phyloP scores from a whole-genome alignment of 306 rosid genomes.

The Senna siamea region DNA sequence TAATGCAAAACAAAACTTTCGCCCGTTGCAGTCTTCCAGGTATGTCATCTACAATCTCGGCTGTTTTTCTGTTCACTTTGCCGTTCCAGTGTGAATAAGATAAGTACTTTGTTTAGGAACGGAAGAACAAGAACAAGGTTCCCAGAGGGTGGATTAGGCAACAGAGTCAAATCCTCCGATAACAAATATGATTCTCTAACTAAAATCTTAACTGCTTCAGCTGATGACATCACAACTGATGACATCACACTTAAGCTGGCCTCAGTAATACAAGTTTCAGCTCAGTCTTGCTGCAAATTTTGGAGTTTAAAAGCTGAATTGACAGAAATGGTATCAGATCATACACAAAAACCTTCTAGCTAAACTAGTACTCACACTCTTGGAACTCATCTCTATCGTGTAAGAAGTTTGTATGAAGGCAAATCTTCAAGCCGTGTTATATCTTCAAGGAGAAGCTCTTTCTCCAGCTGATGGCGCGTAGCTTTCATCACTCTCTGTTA shows the following conservation, averaged over 20 bases:
- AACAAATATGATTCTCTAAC: background rate
- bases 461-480: constrained; percentile 92
- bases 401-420: constrained; percentile 86
- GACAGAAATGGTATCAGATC: constrained; percentile 49
- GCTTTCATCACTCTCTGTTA: constrained; percentile 94
- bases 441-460: constrained; percentile 84
- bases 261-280: constrained; percentile 4
- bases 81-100: too few relatives aligned
- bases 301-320: constrained; percentile 45
- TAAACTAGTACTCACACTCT: constrained; percentile 35
- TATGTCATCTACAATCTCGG: too few relatives aligned
- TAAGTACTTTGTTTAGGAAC: too few relatives aligned
- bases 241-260: constrained; percentile 37
- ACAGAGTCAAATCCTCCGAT: background rate
- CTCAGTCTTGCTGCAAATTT: constrained; percentile 41
- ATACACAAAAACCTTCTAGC: constrained; percentile 52
- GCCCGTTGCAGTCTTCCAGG: too few relatives aligned
- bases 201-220: constrained; percentile 23
- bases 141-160: too few relatives aligned
- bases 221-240: constrained; percentile 16
- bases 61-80: too few relatives aligned
- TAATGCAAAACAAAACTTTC: too few relatives aligned
- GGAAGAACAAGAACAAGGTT: too few relatives aligned
- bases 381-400: constrained; percentile 49
- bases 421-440: constrained; percentile 78